Base-by-base conservation (phyloP, 148 eudicot genomes). In the Diospyros kaki region DNA sequence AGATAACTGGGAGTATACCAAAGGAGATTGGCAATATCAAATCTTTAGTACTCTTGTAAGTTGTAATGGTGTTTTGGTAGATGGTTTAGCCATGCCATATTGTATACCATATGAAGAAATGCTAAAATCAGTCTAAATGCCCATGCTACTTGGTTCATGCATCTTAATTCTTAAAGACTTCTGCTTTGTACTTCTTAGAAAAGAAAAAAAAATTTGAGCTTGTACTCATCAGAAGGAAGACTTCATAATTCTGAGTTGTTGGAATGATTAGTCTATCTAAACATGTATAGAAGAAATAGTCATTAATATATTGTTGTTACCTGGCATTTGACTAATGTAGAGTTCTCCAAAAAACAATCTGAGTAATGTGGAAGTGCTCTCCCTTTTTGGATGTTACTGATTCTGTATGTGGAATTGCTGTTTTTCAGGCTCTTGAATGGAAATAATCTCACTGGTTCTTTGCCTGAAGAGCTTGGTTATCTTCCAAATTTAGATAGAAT, bases 401-500 rank as follows among this genome's bases (percentile, higher is more conserved):
- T 67, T 74, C 64, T 52, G 6, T 15, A 50, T 39, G n/a, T 66
- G 58, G n/a, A 65, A 52, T 73, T 68, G 28, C 53, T 79, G 77
- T 48, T 71, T 68, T 81, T 13, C 79, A 90, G 92, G 86, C 91
- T 94, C 44, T 80, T 94, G 81, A 94, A 85, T 67, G 98, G 98
- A 76, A 94, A 94, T 79, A 83, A 88, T 67, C 79, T 94, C 65
- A 86, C 89, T 52, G 98, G 98, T 53, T 69, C 86, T 41, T 88
- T 94, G 78, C 98, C 97, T 65, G 97, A 89, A 45, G 93, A 90
- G 80, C 73, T 90, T 44, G 94, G 94, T 28, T 78, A 78, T 84
- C 92, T 92, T 74, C 87, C 88, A 28, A 78, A 87, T 68, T 74
- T 92, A 65, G 78, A 83, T 76, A 81, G 89, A 72, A 83, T 90